Evolutionary conservation across 257 asterid genomes (phyloP).

Genomic region (Nicotiana tomentosiformis): DNA sequence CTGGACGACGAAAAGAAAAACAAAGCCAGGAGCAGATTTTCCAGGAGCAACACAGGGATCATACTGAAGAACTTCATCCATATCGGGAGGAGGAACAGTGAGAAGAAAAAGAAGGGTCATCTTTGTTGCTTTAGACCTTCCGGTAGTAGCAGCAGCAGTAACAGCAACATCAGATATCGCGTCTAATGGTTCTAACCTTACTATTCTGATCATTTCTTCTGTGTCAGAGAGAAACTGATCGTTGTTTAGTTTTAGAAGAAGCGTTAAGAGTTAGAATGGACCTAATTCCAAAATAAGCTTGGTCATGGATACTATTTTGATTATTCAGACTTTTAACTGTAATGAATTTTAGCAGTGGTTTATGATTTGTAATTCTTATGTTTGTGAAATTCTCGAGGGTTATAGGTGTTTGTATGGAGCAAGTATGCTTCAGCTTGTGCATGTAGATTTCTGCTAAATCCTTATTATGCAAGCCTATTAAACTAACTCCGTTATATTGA

Average conservation of each 20-base stretch:
- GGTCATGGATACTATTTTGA: neutral
- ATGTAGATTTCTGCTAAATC: neutral
- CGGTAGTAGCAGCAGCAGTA: constrained; percentile 25
- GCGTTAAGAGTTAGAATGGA: constrained; percentile 28
- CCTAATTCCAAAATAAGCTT: constrained; percentile 38
- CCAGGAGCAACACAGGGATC: constrained; percentile 39
- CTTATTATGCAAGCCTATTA: neutral
- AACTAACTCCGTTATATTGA: neutral
- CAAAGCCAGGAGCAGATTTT: constrained; percentile 46
- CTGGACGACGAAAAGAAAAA: constrained; percentile 62
- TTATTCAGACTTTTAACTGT: constrained; percentile 5
- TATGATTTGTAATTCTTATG: neutral
- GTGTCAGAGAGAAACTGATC: constrained; percentile 25
- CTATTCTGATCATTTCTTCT: constrained; percentile 11
- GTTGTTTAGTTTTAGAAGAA: constrained; percentile 18
- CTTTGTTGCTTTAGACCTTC: constrained; percentile 64
- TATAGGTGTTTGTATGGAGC: neutral
- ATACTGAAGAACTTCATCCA: constrained; percentile 68
- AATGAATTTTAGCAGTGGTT: neutral
- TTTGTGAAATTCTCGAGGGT: neutral
- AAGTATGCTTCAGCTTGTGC: neutral
- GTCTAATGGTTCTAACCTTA: constrained; percentile 14
- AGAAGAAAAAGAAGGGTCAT: constrained; percentile 51
- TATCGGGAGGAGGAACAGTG: constrained; percentile 51
- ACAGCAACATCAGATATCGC: neutral